A percentile compares a stretch with the other conserved stretches of the same genome.
Evolutionary conservation across 768 basidiomycete species (phyloP).

Genomic region (Boletus rex-veris): DNA sequence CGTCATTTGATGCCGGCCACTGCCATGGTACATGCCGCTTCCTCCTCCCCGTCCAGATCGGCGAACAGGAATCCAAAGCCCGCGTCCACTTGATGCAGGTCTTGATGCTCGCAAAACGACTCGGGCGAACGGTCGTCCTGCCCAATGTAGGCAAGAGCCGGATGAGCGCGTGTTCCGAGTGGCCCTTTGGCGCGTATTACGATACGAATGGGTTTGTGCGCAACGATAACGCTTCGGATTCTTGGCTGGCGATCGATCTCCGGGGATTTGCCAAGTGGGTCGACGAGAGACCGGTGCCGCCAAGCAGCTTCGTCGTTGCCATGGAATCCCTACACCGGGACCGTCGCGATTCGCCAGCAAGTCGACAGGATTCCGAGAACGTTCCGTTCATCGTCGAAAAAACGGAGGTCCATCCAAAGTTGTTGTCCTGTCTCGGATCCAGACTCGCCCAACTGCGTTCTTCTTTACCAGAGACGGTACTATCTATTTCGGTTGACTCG

Average conservation of each 20-base stretch:
- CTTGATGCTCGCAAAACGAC: conserved; percentile 41
- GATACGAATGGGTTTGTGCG: conserved; percentile 26
- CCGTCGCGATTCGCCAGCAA: neutral
- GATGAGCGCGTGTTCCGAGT: conserved; percentile 48
- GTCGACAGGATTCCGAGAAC: neutral
- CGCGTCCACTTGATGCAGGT: conserved; percentile 54
- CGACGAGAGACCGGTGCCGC: conserved; percentile 21
- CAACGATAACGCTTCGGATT: neutral
- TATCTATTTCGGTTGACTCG: conserved; percentile 12
- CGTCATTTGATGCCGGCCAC: conserved; percentile 19
- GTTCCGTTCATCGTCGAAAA: conserved; percentile 1
- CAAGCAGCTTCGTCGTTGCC: conserved; percentile 38
- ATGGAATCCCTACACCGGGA: conserved; percentile 24
- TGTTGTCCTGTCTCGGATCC: conserved; percentile 19
- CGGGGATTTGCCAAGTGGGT: conserved; percentile 41
- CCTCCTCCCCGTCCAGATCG: conserved; percentile 47
- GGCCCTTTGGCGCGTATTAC: conserved; percentile 51
- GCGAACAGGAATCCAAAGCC: conserved; percentile 59
- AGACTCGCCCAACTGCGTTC: conserved; percentile 14
- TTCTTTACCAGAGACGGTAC: conserved; percentile 1
- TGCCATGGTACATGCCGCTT: conserved; percentile 39
- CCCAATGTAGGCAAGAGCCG: conserved; percentile 58
- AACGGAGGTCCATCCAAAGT: conserved; percentile 8
- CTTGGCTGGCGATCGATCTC: conserved; percentile 29
- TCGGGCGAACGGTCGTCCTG: conserved; percentile 57